Percentiles rank a stretch among this genome's conserved stretches.
These are phyloP conservation scores for Cystobasidium onofrii DNA, from an alignment of 768 basidiomycete species.

Conservation along the genomic window DNA sequence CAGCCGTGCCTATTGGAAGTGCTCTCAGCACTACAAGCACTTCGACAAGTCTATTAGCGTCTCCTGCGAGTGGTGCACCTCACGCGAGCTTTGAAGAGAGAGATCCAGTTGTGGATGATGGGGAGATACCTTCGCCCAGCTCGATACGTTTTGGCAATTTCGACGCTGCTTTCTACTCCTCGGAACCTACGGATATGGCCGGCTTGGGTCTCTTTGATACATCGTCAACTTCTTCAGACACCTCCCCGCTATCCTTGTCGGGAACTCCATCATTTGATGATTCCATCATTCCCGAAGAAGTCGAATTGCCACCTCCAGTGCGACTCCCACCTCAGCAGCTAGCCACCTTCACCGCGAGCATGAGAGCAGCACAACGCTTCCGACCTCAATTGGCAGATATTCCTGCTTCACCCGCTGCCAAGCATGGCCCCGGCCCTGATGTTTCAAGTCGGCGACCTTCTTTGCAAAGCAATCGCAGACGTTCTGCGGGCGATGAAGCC, in stretches of 20 bases:
- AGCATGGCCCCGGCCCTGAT: neutral
- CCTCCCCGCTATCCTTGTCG: neutral
- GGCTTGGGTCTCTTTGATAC: constrained; percentile 8
- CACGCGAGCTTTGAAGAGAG: neutral
- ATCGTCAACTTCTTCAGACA: neutral
- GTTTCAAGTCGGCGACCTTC: neutral
- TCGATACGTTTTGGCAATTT: constrained; percentile 25
- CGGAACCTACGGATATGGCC: constrained; percentile 19
- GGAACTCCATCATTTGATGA: neutral
- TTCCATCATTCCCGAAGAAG: constrained; percentile 7
- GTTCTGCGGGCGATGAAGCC: constrained; percentile 23
- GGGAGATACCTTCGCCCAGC: neutral
- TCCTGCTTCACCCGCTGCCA: constrained; percentile 17
- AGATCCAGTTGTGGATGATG: neutral
- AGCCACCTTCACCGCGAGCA: neutral
- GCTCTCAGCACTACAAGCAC: neutral
- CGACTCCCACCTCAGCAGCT: constrained; percentile 1
- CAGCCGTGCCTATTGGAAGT: neutral
- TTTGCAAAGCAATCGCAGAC: constrained; percentile 6
- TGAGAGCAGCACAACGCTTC: neutral
- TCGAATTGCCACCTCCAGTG: neutral
- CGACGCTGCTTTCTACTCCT: constrained; percentile 27
- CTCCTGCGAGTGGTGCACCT: neutral
- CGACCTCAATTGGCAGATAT: constrained; percentile 17
- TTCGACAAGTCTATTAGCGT: neutral